Evolutionary conservation across 768 basidiomycete genomes (phyloP), one percentile per base, ranked within the genome.

Genomic region (Agrocybe chaxingu): DNA sequence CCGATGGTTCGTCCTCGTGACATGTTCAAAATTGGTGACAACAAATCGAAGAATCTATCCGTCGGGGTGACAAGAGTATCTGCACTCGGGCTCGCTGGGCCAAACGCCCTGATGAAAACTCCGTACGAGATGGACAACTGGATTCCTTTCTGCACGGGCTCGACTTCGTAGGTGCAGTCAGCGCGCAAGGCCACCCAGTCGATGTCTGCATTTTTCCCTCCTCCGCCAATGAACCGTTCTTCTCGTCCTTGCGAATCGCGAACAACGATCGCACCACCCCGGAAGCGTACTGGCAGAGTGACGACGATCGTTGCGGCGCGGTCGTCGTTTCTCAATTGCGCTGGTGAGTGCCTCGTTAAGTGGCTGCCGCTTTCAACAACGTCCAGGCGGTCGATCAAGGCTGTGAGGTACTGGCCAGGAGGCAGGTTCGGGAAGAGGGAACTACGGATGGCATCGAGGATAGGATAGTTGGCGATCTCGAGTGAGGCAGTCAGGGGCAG

Each of bases 391-490:
- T 91, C 88, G 42, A 83, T 77, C 9, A 81, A 65, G 0, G 81
- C 81, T 13, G 81, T 81, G 56, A 92, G 79, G 64, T 85, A 82
- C 59, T 89, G 80, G 2, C 88, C 88, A 0, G 70, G 61, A 3
- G 87, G 82, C 3, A 90, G 72, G 24, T 76, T 73, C 0, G 88
- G 87, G 66, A 91, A 90, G n/a, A 92, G 71, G 0, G 82, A 72
- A 49, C 71, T 82, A 42, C 82, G 82, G 16, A 91, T 73, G 0
- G 89, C 83, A 55, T 89, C 89, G 53, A 92, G 79, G 62, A 92
- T 84, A 3, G 89, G 89, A 61, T 89, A 87, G 63, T 85, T 89
- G 13, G 88, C 78, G 54, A 92, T 76, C 58, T 92, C 89, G 57
- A 92, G 79, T 0, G 89, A 85, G 19, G 85, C 73, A 0, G 86